Base-by-base conservation (phyloP, 805 yeast species). In the Kuraishia hungarica region DNA sequence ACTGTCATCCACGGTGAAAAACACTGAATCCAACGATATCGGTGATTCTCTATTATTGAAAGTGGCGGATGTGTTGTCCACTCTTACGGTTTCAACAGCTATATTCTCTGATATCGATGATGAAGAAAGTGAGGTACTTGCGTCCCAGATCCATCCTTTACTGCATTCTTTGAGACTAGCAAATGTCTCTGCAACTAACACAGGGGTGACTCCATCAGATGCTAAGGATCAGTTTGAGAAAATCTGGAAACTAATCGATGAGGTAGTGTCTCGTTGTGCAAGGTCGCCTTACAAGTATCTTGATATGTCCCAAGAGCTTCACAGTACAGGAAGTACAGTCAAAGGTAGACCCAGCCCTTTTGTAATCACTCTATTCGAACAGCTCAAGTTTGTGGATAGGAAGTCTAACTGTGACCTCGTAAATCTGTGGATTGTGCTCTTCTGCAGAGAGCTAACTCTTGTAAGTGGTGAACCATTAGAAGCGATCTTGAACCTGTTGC, bases 251-350 rank as follows among this genome's bases (percentile, higher is more conserved):
- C 66, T 89, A 29, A 59, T 93, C 6, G 97, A 93, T 64, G 94
- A 92, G 66, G 72, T 89, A 0, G 76, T 90, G 29, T 75, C 89
- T 1, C 78, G 97, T 58, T 77, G 85, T 58, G 78, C 86, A 43
- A 78, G 81, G 58, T 70, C 90, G 0, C 97, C 98, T 0, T 94
- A 87, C 70, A 90, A 88, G 64, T 93, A 91, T 61, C 78, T 89
- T 54, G 97, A 93, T 64, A 58, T 67, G 53, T 75, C 82, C 49
- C 62, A 50, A 29, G 62, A 53, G 43, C 49, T 58, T 3, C 39
- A 13, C 2, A 56, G 65, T 20, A 66, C 73, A 2, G 68, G 66
- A 28, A 55, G 59, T 0, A 62, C 63, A n/a, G 61, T 82, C 15
- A 5, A 26, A 2, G 17, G 15, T 10, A 35, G 43, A 35, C 43